phyloP scores from a whole-genome alignment of 495 filamentous ascomycete species.

The Penicillium roqueforti region DNA sequence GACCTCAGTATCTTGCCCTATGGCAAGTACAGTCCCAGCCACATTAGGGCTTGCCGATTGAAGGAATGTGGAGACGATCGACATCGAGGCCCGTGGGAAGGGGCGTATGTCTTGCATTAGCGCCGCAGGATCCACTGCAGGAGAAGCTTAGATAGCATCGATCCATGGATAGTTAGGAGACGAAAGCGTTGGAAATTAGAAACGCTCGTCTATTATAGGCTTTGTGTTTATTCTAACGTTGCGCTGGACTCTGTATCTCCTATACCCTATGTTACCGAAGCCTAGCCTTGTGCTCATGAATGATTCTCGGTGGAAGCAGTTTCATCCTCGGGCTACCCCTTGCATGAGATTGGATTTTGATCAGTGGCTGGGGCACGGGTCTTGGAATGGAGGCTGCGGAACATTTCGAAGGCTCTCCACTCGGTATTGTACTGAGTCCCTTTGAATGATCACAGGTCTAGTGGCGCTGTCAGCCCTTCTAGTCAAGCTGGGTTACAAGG shows the following conservation, averaged over 20 bases:
- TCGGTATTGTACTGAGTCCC: background rate
- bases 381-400: background rate
- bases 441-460: background rate
- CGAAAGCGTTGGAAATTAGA: background rate
- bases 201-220: background rate
- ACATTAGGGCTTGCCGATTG: conserved; percentile 12
- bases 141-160: conserved; percentile 1
- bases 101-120: conserved; percentile 23
- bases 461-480: background rate
- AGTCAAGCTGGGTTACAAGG: background rate
- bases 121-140: conserved; percentile 11
- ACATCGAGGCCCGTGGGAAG: conserved; percentile 13
- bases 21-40: conserved; percentile 17
- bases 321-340: conserved; percentile 18
- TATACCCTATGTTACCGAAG: conserved; percentile 1
- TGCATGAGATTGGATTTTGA: conserved; percentile 20
- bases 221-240: background rate
- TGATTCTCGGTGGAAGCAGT: conserved; percentile 8
- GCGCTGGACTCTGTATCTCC: background rate
- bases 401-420: background rate
- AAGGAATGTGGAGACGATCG: conserved; percentile 9
- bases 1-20: conserved; percentile 4
- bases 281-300: conserved; percentile 10
- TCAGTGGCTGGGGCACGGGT: background rate
- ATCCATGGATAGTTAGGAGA: background rate